Conservation (phyloP, 1,284 basidiomycete species). For the Cryptococcus depauperatus region DNA sequence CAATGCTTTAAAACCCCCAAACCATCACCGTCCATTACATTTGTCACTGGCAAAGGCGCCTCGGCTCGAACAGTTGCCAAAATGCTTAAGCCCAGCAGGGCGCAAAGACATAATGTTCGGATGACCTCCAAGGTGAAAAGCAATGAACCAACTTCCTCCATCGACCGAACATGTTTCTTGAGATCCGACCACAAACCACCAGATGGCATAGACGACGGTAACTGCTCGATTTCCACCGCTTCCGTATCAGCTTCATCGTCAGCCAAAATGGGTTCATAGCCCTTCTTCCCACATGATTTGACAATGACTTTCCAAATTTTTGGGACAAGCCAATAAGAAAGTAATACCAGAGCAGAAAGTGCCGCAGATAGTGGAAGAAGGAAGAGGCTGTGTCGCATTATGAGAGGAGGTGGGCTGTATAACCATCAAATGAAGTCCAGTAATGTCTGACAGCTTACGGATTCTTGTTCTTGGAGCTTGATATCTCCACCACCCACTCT, state of each 20-base stretch:
- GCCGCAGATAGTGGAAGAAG: conserved; percentile 36
- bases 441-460: conserved; percentile 3
- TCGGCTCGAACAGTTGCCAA: conserved; percentile 41
- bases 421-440: neutral
- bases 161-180: conserved; percentile 29
- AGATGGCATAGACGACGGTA: conserved; percentile 30
- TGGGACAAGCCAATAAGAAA: conserved; percentile 26
- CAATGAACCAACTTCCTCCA: conserved; percentile 33
- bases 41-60: conserved; percentile 13
- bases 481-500: conserved; percentile 5
- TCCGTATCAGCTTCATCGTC: conserved; percentile 20
- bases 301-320: conserved; percentile 16
- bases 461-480: conserved; percentile 9
- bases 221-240: conserved; percentile 13
- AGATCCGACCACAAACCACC: conserved; percentile 39
- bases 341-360: conserved; percentile 27
- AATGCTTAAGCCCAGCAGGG: conserved; percentile 39
- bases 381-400: conserved; percentile 35
- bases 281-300: neutral
- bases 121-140: conserved; percentile 39
- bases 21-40: neutral
- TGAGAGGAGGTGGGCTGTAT: conserved; percentile 30
- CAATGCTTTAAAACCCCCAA: conserved; percentile 6
- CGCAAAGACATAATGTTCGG: conserved; percentile 29
- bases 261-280: conserved; percentile 26